A percentile compares a stretch with the other conserved stretches of the same genome.
Conservation (phyloP, 352 stramenopile genomes). For the Elongisporangium anandrum region DNA sequence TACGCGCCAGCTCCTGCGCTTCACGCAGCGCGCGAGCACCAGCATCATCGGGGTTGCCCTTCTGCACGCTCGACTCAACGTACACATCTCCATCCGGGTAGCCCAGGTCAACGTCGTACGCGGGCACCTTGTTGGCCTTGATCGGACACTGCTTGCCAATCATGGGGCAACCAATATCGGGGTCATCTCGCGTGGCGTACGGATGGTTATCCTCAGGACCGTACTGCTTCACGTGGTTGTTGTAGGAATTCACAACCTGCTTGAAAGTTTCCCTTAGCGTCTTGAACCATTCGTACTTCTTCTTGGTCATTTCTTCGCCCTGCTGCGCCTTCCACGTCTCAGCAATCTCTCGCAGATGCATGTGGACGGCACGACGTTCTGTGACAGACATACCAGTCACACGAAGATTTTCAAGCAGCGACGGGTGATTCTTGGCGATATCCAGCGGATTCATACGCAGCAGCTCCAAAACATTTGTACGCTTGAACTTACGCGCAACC, state of each 20-base stretch:
- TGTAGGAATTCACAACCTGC: conserved; percentile 88
- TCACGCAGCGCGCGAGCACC: conserved; percentile 61
- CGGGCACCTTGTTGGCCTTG: conserved; percentile 71
- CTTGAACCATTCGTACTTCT: conserved; percentile 92
- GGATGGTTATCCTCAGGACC: conserved; percentile 85
- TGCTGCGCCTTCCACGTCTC: conserved; percentile 87
- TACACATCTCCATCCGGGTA: conserved; percentile 80
- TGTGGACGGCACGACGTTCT: conserved; percentile 85
- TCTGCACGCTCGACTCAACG: conserved; percentile 64
- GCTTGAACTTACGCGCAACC: conserved; percentile 89
- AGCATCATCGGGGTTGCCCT: conserved; percentile 66
- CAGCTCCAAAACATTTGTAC: conserved; percentile 90
- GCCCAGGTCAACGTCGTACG: conserved; percentile 79
- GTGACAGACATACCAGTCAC: conserved; percentile 89
- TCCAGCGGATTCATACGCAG: conserved; percentile 84
- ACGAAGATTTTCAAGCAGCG: conserved; percentile 87
- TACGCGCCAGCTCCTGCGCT: conserved; percentile 48
- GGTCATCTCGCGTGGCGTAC: conserved; percentile 81
- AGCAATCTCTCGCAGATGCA: conserved; percentile 82
- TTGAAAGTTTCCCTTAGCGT: conserved; percentile 92
- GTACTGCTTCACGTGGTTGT: conserved; percentile 89
- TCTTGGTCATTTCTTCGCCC: conserved; percentile 90
- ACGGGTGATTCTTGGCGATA: conserved; percentile 87
- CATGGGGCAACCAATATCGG: conserved; percentile 80
- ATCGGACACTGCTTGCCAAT: conserved; percentile 90